A percentile compares a stretch with the other conserved stretches of the same genome.
Conservation (phyloP, 108 stramenopile species). For the Nannochloropsis gaditana region DNA sequence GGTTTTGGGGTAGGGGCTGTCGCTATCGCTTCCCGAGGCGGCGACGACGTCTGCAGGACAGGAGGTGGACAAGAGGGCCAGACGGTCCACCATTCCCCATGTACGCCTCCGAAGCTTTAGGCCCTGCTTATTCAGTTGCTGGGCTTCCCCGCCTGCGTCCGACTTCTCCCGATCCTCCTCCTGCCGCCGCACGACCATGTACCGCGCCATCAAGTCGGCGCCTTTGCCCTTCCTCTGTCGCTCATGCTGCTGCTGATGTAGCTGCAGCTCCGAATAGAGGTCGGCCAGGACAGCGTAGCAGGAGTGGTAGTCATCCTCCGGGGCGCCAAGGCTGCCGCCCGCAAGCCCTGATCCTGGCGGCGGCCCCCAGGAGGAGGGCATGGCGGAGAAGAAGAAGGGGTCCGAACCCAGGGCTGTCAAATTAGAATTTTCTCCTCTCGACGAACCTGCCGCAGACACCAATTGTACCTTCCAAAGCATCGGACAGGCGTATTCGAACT, state of each 20-base stretch:
- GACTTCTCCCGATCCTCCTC: not conserved
- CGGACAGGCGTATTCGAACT: not conserved
- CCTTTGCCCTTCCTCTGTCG: not conserved
- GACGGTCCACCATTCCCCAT: not conserved
- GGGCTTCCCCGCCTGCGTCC: not conserved
- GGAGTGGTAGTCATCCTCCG: not conserved
- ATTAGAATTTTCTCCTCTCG: not conserved
- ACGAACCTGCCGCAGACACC: not conserved
- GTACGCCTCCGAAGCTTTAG: not conserved
- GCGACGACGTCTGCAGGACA: not conserved
- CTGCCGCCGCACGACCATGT: not conserved
- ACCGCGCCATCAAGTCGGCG: not conserved
- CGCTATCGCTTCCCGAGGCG: not conserved
- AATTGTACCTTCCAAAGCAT: not conserved
- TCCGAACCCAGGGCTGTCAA: not conserved
- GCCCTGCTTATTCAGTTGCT: not conserved
- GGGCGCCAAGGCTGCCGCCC: not conserved
- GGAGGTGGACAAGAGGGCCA: conserved; percentile 6
- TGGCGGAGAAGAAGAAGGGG: not conserved
- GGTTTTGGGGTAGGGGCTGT: not conserved
- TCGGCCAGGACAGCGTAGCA: not conserved
- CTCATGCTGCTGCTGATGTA: not conserved
- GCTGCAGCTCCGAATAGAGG: not conserved
- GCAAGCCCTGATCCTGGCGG: not conserved
- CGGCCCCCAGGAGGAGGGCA: not conserved